phyloP scores from a whole-genome alignment of 1,139 yeast genomes.

The Saccharomyces pastorianus region DNA sequence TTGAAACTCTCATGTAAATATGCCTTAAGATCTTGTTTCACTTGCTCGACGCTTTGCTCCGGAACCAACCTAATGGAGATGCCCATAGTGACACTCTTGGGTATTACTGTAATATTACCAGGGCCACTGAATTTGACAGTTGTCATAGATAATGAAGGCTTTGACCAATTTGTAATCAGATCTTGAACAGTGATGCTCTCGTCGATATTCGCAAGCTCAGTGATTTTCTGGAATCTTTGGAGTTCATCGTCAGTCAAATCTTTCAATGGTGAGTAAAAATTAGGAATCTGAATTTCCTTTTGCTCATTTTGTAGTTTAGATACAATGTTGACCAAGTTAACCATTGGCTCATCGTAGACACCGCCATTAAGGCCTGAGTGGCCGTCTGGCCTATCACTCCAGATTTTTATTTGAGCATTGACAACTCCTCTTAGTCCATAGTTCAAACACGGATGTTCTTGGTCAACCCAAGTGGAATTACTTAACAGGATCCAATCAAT shows the following conservation, averaged over 20 bases:
- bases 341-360: conserved; percentile 76
- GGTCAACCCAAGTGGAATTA: conserved; percentile 92
- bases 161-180: conserved; percentile 83
- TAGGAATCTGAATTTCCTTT: conserved; percentile 58
- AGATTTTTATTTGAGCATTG: conserved; percentile 63
- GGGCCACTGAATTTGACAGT: conserved; percentile 84
- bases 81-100: conserved; percentile 68
- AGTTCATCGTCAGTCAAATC: conserved; percentile 51
- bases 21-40: conserved; percentile 44
- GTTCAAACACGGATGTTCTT: conserved; percentile 78
- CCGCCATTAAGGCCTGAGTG: conserved; percentile 98
- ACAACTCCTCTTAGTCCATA: conserved; percentile 91
- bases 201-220: conserved; percentile 36
- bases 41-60: conserved; percentile 58
- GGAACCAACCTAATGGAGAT: conserved; percentile 86
- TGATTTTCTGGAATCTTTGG: conserved; percentile 53
- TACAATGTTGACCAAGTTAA: conserved; percentile 69
- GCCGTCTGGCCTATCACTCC: conserved; percentile 72
- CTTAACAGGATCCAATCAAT: conserved; percentile 87
- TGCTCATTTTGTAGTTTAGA: conserved; percentile 52
- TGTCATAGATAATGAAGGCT: conserved; percentile 87
- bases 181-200: conserved; percentile 37
- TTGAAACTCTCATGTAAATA: conserved; percentile 43
- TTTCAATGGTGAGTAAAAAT: conserved; percentile 58
- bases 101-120: conserved; percentile 80